phyloP scores from a whole-genome alignment of 176 grass and related monocot species.

The Bothriochloa decipiens region DNA sequence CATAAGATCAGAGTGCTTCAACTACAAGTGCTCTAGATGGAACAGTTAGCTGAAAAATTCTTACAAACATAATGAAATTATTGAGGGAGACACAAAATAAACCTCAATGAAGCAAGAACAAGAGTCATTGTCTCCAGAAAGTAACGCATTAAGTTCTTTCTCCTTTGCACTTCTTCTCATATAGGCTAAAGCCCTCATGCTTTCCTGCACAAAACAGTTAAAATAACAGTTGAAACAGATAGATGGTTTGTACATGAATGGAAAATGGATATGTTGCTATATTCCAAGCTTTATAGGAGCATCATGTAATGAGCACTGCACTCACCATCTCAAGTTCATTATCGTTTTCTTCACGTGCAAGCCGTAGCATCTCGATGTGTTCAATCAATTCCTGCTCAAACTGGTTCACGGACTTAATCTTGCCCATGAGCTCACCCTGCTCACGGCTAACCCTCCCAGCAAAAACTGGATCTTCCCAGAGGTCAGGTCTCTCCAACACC shows the following conservation, averaged over 20 bases:
- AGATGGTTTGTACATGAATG: slow-evolving; percentile 12
- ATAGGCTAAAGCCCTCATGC: slow-evolving; percentile 68
- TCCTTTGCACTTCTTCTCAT: slow-evolving; percentile 94
- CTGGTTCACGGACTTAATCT: slow-evolving; percentile 59
- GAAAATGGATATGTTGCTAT: background rate
- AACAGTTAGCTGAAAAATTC: slow-evolving; percentile 4
- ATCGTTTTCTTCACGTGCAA: slow-evolving; percentile 91
- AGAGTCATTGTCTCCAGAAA: slow-evolving; percentile 82
- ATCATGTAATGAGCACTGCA: slow-evolving; percentile 16
- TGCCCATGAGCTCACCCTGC: slow-evolving; percentile 77
- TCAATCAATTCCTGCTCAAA: slow-evolving; percentile 61
- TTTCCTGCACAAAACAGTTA: slow-evolving; percentile 66
- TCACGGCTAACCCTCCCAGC: slow-evolving; percentile 90
- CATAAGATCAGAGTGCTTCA: background rate
- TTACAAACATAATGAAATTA: background rate
- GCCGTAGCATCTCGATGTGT: slow-evolving; percentile 88
- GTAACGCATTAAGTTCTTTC: slow-evolving; percentile 90
- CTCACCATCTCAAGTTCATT: slow-evolving; percentile 81
- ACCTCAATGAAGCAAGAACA: slow-evolving; percentile 99
- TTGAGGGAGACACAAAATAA: background rate
- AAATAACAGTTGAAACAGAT: slow-evolving; percentile 38
- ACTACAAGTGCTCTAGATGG: background rate
- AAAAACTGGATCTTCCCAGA: slow-evolving; percentile 88
- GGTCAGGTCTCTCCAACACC: slow-evolving; percentile 75
- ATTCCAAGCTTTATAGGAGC: background rate